A percentile compares a stretch with the other conserved stretches of the same genome.
Evolutionary conservation across 2,329 filamentous ascomycete species (phyloP).

Genomic region (Phoma sp.): DNA sequence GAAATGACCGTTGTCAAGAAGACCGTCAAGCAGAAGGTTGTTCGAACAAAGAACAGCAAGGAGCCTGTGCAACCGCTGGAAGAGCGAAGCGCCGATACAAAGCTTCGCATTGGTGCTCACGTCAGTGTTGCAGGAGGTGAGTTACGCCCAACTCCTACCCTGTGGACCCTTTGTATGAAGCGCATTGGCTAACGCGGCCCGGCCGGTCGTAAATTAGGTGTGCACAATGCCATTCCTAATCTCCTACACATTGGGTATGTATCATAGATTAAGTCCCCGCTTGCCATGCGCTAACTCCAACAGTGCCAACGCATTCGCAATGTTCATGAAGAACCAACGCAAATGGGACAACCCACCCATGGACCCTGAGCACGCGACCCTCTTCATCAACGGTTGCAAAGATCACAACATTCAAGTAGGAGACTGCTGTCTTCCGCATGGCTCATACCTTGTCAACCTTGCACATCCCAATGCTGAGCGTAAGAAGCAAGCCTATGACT

Average conservation of each 20-base stretch:
- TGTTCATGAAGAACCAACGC: conserved; percentile 95
- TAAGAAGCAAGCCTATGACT: conserved; percentile 81
- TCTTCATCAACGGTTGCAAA: conserved; percentile 73
- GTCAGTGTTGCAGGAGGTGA: conserved; percentile 86
- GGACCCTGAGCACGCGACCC: conserved; percentile 67
- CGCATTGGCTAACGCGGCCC: conserved; percentile 25
- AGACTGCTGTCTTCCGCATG: conserved; percentile 85
- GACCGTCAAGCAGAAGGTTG: conserved; percentile 11
- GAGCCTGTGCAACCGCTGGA: conserved; percentile 64
- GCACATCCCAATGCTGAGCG: conserved; percentile 82
- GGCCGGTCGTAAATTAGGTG: conserved; percentile 60
- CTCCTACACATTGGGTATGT: conserved; percentile 72
- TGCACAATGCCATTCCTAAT: conserved; percentile 86
- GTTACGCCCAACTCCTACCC: conserved; percentile 27
- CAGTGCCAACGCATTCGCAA: conserved; percentile 86
- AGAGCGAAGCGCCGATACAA: conserved; percentile 70
- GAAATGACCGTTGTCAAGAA: conserved; percentile 3
- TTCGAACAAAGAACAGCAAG: conserved; percentile 19
- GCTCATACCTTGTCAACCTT: conserved; percentile 95
- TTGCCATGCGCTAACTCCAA: conserved; percentile 27
- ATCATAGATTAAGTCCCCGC: neutral
- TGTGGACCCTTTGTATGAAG: neutral
- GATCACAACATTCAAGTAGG: conserved; percentile 73
- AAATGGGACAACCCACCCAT: conserved; percentile 91
- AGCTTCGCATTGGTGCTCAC: conserved; percentile 90